Evolutionary conservation across 306 rosid species (phyloP).

Genomic region (Hylodesmum podocarpum): DNA sequence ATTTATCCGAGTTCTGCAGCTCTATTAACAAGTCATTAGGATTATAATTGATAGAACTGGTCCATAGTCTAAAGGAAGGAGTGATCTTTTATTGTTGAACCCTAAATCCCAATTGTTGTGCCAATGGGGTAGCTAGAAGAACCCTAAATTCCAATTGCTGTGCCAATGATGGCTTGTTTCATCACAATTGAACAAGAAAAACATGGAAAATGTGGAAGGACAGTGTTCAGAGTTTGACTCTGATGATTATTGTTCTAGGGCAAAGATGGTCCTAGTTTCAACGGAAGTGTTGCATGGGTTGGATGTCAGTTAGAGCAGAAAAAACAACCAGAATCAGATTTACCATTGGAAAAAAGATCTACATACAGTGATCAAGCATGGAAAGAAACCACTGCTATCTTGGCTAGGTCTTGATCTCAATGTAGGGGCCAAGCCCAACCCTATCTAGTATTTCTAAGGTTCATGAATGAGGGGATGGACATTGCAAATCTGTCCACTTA

Average conservation of each 20-base stretch:
- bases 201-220: no score
- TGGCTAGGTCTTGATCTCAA: no score
- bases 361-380: no score
- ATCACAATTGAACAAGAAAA: no score
- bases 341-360: no score
- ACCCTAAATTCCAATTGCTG: not conserved
- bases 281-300: no score
- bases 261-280: no score
- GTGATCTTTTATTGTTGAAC: not conserved
- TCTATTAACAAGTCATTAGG: not conserved
- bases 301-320: no score
- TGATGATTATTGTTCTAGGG: no score
- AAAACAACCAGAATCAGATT: no score
- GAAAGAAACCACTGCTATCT: no score
- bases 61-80: not conserved
- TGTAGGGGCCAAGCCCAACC: not conserved
- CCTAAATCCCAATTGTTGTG: not conserved
- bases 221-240: no score
- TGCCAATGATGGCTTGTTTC: not conserved
- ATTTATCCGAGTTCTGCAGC: not conserved
- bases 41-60: not conserved
- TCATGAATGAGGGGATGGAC: not conserved
- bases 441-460: not conserved
- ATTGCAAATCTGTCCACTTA: not conserved
- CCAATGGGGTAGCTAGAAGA: not conserved